Evolutionary conservation across 805 yeast genomes (phyloP), one percentile per base, ranked within the genome.

Genomic region (Lipomyces lipofer): DNA sequence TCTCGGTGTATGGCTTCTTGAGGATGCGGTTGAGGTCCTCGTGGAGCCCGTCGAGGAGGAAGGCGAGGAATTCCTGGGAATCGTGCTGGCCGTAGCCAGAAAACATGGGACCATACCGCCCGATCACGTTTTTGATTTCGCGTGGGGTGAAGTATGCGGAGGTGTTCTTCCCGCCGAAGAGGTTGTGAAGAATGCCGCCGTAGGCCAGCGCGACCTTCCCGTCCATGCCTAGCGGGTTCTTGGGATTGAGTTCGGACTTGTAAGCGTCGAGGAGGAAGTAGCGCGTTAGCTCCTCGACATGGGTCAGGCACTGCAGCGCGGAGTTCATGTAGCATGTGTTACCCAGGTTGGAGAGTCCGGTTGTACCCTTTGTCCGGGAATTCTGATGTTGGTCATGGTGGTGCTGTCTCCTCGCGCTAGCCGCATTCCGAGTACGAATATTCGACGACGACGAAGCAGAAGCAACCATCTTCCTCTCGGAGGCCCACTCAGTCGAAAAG

Each of bases 311-410:
- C 66, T 94, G 98, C 43, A 92, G 71, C 0, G 97, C 97, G 8
- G 95, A 87, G 69, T 89, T 90, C 97, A 91, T 90, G 69, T 89
- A 91, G 69, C 97, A 91, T 0, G 95, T 84, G 67, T 91, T 91
- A 2, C 97, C 97, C 57, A 90, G 72, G 66, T 88, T 91, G 49
- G 77, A 73, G 65, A 85, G 61, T 57, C 97, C 85, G 54, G 76
- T 69, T 44, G 75, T 66, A 60, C 97, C 91, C 22, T 43, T 47
- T 6, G 54, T 43, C n/a, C 54, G 51, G 2, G 49, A 10, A 12
- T 44, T 29, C 24, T 36, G 29, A 25, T 38, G 33, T 3, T 43
- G 58, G 10, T 46, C 15, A 15, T 27, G 9, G n/a, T 43, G 38
- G 10, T 30, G 42, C 28, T 28, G 32, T 29, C 48, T 46, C 12